Conservation (phyloP, 495 filamentous ascomycete genomes). For the Aspergillus cristatus region DNA sequence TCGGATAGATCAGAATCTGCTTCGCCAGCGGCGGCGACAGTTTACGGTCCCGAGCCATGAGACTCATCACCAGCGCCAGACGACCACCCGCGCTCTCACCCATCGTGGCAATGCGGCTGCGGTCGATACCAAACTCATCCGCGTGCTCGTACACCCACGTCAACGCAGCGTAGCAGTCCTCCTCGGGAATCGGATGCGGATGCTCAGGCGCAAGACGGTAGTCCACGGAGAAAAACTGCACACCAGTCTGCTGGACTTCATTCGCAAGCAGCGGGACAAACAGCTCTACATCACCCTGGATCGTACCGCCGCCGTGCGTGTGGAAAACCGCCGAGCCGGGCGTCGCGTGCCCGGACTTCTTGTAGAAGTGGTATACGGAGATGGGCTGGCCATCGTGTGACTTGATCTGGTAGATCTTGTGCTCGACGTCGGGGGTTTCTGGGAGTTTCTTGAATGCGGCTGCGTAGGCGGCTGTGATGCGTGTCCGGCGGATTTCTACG, state of each 20-base stretch:
- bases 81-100: constrained; percentile 55
- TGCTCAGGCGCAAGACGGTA: constrained; percentile 29
- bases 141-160: constrained; percentile 33
- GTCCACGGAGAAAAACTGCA: constrained; percentile 21
- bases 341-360: constrained; percentile 1
- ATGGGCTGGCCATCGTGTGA: constrained; percentile 11
- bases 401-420: constrained; percentile 5
- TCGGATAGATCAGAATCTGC: constrained; percentile 42
- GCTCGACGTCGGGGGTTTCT: constrained; percentile 7
- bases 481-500: background rate
- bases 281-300: constrained; percentile 5
- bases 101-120: constrained; percentile 49
- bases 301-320: constrained; percentile 16
- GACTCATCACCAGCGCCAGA: constrained; percentile 28
- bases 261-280: constrained; percentile 1
- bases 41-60: constrained; percentile 36
- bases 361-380: constrained; percentile 6
- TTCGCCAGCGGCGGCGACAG: constrained; percentile 29
- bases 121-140: constrained; percentile 36
- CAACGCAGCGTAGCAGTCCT: constrained; percentile 33
- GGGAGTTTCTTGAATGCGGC: constrained; percentile 4
- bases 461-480: constrained; percentile 3
- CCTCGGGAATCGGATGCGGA: constrained; percentile 18
- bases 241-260: constrained; percentile 6
- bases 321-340: constrained; percentile 10